Base-by-base conservation (phyloP, 371 early-diverging fungal genomes). In the Rhizopus sp. region DNA sequence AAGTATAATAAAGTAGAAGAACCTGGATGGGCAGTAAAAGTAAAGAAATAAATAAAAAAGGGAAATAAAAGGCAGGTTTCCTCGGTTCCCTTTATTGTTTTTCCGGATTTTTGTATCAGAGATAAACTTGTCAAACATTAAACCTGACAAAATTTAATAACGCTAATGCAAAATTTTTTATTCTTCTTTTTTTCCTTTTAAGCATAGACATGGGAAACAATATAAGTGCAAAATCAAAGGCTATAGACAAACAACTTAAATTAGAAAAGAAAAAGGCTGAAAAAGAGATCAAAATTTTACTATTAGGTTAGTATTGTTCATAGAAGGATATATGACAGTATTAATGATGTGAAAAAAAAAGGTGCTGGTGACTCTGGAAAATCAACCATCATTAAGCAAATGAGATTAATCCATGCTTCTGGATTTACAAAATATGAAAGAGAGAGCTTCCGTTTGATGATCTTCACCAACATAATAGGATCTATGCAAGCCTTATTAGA, bases 301-400 rank as follows among this genome's bases (percentile, higher is more conserved):
- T 97, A 56, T 84, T 97, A 31, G 97, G 95, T 93, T 74, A 39
- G 8, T 16, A 23, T 31, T 12, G 3, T 46, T 7, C 7, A 7
- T 13, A 2, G 3, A 23, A 23, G 23, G 23, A 2, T 23, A 23
- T 23, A 23, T 8, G 4, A 23, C 47, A 34, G 3, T 32, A 34
- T 34, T 50, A 4, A 50, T 34, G 12, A 48, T 48, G 9, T 8
- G 29, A 39, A 31, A 35, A 39, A n/a, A 15, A 35, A 67, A 94
- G 95, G 97, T 42, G 94, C 95, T 45, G 97, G 97, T 47, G 97
- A 97, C 76, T 94, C 96, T 3, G 97, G 97, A 32, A 97, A 97
- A 72, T 88, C 90, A 49, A 97, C 97, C 34, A 91, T 97, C 62
- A 77, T 97, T 42, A 97, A 97, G 72, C 96, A 97, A 68, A 96